These are phyloP conservation scores for Tetrapisispora pingtungensis DNA, from an alignment of 805 yeast genomes.

Conservation along the genomic window DNA sequence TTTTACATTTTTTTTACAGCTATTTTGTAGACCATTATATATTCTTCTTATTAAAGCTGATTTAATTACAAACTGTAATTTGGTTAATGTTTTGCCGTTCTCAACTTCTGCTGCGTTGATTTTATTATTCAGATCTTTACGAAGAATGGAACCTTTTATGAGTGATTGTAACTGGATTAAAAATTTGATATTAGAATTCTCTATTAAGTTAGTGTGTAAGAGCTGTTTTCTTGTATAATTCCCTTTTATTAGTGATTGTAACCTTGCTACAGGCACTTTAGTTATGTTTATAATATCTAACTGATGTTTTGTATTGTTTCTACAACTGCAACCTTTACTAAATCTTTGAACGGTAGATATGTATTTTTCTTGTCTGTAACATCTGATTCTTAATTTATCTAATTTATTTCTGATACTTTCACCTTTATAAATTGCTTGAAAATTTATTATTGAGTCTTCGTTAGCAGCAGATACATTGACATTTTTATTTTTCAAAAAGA, in stretches of 20 bases:
- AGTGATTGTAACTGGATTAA: constrained; percentile 22
- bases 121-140: neutral
- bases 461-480: constrained; percentile 30
- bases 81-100: neutral
- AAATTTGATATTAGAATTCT: neutral
- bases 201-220: neutral
- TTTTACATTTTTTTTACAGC: constrained; percentile 24
- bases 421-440: constrained; percentile 56
- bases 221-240: neutral
- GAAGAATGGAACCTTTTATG: constrained; percentile 2
- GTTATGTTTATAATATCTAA: constrained; percentile 3
- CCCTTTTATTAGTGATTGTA: constrained; percentile 15
- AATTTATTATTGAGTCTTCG: neutral
- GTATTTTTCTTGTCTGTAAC: constrained; percentile 19
- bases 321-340: constrained; percentile 30
- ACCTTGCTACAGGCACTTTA: constrained; percentile 12
- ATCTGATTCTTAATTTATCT: constrained; percentile 17
- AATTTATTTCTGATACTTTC: constrained; percentile 18
- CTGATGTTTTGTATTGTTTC: constrained; percentile 15
- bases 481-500: constrained; percentile 5
- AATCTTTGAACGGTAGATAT: constrained; percentile 31
- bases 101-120: neutral
- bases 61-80: constrained; percentile 55
- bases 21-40: neutral
- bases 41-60: constrained; percentile 20